Evolutionary conservation across 2,329 filamentous ascomycete species (phyloP).

Genomic region (Trichoderma gracile): DNA sequence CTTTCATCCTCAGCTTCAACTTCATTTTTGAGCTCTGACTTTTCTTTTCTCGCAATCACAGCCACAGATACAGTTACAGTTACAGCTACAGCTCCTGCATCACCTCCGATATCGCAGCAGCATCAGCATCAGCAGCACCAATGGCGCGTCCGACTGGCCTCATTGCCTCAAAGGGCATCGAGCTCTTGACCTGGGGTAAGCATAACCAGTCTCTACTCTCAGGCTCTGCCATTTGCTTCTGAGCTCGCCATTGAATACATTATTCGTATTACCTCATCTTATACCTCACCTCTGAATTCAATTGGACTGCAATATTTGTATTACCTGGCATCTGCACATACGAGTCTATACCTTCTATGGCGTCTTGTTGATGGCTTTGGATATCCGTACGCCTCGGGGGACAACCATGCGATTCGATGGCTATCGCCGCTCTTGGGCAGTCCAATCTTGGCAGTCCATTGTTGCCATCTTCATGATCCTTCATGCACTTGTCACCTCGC

Average conservation of each 20-base stretch:
- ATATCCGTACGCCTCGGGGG: background rate
- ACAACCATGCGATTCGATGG: too few species aligned
- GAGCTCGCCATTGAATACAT: too few species aligned
- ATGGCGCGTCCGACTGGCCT: conserved; percentile 51
- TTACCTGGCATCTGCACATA: too few species aligned
- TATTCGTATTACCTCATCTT: too few species aligned
- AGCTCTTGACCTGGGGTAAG: conserved; percentile 59
- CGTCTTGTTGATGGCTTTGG: too few species aligned
- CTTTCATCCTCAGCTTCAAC: background rate
- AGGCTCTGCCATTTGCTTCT: too few species aligned
- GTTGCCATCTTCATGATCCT: too few species aligned
- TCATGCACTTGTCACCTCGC: conserved; percentile 3
- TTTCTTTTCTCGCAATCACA: background rate
- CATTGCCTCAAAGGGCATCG: conserved; percentile 63
- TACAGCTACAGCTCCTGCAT: background rate
- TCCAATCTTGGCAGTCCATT: background rate
- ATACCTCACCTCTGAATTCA: too few species aligned
- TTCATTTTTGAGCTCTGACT: background rate
- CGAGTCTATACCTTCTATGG: too few species aligned
- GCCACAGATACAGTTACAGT: background rate
- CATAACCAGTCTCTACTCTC: background rate
- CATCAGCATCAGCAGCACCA: background rate
- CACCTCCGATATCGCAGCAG: background rate
- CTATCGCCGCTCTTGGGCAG: background rate
- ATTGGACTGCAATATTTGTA: too few species aligned